Evolutionary conservation across 2,329 filamentous ascomycete species (phyloP).

Genomic region (Monosporascus sp.): DNA sequence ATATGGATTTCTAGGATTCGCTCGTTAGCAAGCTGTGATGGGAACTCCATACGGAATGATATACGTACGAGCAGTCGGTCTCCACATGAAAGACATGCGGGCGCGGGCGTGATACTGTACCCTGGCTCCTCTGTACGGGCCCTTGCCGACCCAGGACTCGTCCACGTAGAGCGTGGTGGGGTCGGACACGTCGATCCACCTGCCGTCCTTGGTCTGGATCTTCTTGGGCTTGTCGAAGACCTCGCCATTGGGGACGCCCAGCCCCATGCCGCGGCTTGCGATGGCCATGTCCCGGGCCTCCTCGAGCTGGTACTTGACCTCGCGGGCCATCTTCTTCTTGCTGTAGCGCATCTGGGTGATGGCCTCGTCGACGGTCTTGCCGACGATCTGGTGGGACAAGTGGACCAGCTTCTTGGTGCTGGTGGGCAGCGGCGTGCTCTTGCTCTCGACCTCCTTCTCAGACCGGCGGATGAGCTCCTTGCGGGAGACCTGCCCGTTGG

Average conservation of each 20-base stretch:
- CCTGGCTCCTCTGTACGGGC: slow-evolving; percentile 51
- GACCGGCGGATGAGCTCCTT: slow-evolving; percentile 62
- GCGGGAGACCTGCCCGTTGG: slow-evolving; percentile 60
- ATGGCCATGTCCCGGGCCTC: slow-evolving; percentile 78
- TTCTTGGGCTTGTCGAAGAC: slow-evolving; percentile 40
- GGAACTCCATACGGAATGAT: too few species aligned
- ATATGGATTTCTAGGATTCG: slow-evolving; percentile 65
- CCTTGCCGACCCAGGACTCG: slow-evolving; percentile 87
- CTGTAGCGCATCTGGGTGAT: slow-evolving; percentile 93
- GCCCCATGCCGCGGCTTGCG: slow-evolving; percentile 77
- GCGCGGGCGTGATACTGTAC: slow-evolving; percentile 74
- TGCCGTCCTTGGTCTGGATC: slow-evolving; percentile 71
- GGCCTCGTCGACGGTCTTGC: slow-evolving; percentile 91
- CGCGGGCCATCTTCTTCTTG: slow-evolving; percentile 84
- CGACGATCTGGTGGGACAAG: slow-evolving; percentile 80
- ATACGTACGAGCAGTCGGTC: slow-evolving; percentile 69
- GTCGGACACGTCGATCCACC: slow-evolving; percentile 64
- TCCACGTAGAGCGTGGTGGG: slow-evolving; percentile 83
- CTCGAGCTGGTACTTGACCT: slow-evolving; percentile 74
- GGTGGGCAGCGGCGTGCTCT: slow-evolving; percentile 73
- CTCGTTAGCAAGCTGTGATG: too few species aligned
- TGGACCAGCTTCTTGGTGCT: slow-evolving; percentile 87
- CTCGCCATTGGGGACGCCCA: slow-evolving; percentile 44
- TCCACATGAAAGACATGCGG: slow-evolving; percentile 59
- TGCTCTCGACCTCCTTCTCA: slow-evolving; percentile 50